Evolutionary conservation across 2,329 filamentous ascomycete genomes (phyloP).

Genomic region (Malbranchea cinnamomea): DNA sequence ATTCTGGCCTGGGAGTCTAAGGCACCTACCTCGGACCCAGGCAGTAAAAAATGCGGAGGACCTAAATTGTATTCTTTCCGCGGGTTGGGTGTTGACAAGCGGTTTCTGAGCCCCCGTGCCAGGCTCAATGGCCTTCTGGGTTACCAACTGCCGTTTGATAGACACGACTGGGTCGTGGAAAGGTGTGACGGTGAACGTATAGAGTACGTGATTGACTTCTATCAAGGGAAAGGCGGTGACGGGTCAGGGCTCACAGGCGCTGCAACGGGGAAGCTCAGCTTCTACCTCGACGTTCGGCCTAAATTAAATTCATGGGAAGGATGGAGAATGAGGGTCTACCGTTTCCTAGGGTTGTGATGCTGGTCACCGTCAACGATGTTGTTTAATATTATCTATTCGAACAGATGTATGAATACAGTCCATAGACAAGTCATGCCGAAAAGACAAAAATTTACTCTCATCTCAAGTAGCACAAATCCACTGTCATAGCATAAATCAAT

Average conservation of each 20-base stretch:
- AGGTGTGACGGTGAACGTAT: constrained; percentile 59
- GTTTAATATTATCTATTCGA: no score
- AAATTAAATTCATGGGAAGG: constrained; percentile 51
- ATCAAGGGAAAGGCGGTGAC: constrained; percentile 50
- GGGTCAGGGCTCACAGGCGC: constrained; percentile 19
- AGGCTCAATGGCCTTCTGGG: constrained; percentile 69
- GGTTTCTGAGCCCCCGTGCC: constrained; percentile 62
- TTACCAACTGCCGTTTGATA: constrained; percentile 84
- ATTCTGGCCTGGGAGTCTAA: constrained; percentile 79
- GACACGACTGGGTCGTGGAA: constrained; percentile 95
- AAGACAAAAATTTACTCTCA: no score
- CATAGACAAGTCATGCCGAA: no score
- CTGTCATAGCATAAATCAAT: no score
- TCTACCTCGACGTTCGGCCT: constrained; percentile 50
- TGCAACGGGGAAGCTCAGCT: constrained; percentile 36
- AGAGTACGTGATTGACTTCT: constrained; percentile 98
- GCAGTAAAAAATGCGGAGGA: constrained; percentile 53
- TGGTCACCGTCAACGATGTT: no score
- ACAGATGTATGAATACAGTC: no score
- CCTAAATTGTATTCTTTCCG: constrained; percentile 73
- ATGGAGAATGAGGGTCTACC: constrained; percentile 39
- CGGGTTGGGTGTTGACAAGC: constrained; percentile 40
- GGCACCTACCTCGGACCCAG: constrained; percentile 39
- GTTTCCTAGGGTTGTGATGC: constrained; percentile 31
- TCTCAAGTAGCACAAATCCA: no score